Percentiles rank a stretch among this genome's conserved stretches.
Conservation (phyloP, 2,329 filamentous ascomycete species). For the Xylaria sp. region DNA sequence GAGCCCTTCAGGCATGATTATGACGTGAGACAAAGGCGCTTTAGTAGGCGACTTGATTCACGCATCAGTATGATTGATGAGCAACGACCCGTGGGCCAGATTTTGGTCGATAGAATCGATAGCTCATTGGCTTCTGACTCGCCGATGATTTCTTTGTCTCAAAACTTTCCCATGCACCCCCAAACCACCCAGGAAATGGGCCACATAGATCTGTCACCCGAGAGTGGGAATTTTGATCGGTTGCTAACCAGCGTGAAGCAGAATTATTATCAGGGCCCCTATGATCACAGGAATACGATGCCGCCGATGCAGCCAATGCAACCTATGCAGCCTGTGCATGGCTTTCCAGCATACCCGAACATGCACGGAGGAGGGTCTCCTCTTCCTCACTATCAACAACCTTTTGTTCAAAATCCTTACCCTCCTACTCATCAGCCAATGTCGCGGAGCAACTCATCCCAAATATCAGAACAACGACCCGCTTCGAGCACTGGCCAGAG, state of each 20-base stretch:
- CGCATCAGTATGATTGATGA: constrained; percentile 46
- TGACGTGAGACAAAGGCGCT: constrained; percentile 55
- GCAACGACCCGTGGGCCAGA: constrained; percentile 36
- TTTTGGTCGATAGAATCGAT: constrained; percentile 38
- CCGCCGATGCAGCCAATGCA: constrained; percentile 24
- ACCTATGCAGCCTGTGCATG: constrained; percentile 45
- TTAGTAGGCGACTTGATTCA: constrained; percentile 59
- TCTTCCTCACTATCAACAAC: constrained; percentile 59
- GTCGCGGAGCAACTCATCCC: constrained; percentile 81
- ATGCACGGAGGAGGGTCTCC: constrained; percentile 56
- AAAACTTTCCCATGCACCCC: constrained; percentile 47
- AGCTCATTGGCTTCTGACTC: constrained; percentile 35
- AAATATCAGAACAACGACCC: constrained; percentile 72
- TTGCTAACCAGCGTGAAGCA: constrained; percentile 78
- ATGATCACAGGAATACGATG: constrained; percentile 56
- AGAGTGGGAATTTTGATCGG: constrained; percentile 76
- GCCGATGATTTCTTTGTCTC: constrained; percentile 44
- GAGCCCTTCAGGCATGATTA: constrained; percentile 53
- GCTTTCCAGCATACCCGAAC: constrained; percentile 47
- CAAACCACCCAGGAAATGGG: constrained; percentile 38
- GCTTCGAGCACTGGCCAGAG: constrained; percentile 74
- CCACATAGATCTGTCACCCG: constrained; percentile 71
- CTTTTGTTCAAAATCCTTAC: constrained; percentile 56
- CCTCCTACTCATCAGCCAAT: constrained; percentile 69
- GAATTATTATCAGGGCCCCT: constrained; percentile 67